Evolutionary conservation across 257 asterid genomes (phyloP), one percentile per base, ranked within the genome.

Genomic region (Verbascum thapsus): DNA sequence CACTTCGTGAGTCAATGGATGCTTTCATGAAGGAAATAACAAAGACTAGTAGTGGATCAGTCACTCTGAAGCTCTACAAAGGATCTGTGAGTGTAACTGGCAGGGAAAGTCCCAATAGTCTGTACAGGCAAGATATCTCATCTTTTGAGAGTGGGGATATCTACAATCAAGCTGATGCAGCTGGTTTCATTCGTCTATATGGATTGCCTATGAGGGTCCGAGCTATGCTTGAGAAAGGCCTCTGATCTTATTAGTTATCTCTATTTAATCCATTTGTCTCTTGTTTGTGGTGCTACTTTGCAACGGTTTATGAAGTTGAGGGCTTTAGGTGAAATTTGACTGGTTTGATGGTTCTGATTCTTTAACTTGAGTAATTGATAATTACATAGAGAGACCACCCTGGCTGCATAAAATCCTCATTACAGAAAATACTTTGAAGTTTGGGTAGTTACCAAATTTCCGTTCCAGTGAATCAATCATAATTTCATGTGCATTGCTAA

Each of bases 11-110:
- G 70, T 83, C 97, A 6, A 80, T 89, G 83, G 97, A 92, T 61
- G 88, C 94, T 10, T 92, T 92, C 83, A 92, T 85, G 99, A 84
- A 85, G 85, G 85, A 92, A 60, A 84, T 89, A 60, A 89, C 95
- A 0, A 84, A 80, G 76, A 83, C 94, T 1, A 89, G 94, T 3
- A 74, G 84, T 7, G 97, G 97, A 0, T 74, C 94, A 0, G 97
- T 89, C 74, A 87, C 88, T 11, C 83, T 92, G 26, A 92, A 92
- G 64, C 94, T 92, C 3, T 92, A 79, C 74, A 92, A 89, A 69
- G 97, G 97, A 22, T 80, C 87, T 4, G 90, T 89, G 4, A 74
- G 50, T 19, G 96, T 81, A 3, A 70, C 95, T 0, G 85, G 88
- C 42, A 70, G 94, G 41, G 86, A 82, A 69, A 92, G 96, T 54